These are phyloP conservation scores for Pseudocercospora cruenta DNA, from an alignment of 2,329 filamentous ascomycete genomes.

Conservation along the genomic window DNA sequence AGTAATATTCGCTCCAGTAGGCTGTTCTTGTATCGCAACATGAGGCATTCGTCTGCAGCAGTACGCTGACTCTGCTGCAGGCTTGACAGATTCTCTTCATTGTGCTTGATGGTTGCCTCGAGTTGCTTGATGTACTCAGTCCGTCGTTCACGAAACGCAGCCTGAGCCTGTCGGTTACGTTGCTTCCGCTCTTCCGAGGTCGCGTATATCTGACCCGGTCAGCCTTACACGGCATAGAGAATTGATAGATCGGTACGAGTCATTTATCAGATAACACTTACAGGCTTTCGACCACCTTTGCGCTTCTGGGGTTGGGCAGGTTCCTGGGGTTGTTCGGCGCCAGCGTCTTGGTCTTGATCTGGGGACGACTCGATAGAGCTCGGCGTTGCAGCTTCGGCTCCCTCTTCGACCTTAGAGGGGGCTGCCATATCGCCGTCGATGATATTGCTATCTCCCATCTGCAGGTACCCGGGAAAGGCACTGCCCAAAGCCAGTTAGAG, in stretches of 20 bases:
- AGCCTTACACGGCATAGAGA: constrained; percentile 21
- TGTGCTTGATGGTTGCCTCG: constrained; percentile 93
- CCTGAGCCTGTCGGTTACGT: constrained; percentile 94
- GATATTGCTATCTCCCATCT: constrained; percentile 53
- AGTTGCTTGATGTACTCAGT: constrained; percentile 99
- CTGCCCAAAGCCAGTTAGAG: constrained; percentile 37
- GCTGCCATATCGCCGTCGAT: constrained; percentile 47
- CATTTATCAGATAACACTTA: constrained; percentile 55
- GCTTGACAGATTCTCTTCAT: constrained; percentile 90
- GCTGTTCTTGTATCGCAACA: constrained; percentile 98
- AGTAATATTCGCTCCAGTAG: constrained; percentile 91
- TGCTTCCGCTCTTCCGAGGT: constrained; percentile 99
- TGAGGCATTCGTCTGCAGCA: constrained; percentile 93
- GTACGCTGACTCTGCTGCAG: constrained; percentile 92
- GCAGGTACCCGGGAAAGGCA: constrained; percentile 47
- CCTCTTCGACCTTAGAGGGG: constrained; percentile 51
- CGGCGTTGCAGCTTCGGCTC: constrained; percentile 48
- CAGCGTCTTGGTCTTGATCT: constrained; percentile 51
- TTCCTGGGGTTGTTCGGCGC: constrained; percentile 46
- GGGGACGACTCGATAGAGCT: constrained; percentile 55
- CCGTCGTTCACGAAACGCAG: constrained; percentile 91
- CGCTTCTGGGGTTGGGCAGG: constrained; percentile 71
- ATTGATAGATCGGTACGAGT: constrained; percentile 17
- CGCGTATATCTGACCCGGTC: constrained; percentile 79
- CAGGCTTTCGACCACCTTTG: constrained; percentile 96